Percentiles rank a stretch among this genome's conserved stretches.
These are phyloP conservation scores for Tolypocladium ovalisporum DNA, from an alignment of 2,329 filamentous ascomycete species.

Conservation along the genomic window DNA sequence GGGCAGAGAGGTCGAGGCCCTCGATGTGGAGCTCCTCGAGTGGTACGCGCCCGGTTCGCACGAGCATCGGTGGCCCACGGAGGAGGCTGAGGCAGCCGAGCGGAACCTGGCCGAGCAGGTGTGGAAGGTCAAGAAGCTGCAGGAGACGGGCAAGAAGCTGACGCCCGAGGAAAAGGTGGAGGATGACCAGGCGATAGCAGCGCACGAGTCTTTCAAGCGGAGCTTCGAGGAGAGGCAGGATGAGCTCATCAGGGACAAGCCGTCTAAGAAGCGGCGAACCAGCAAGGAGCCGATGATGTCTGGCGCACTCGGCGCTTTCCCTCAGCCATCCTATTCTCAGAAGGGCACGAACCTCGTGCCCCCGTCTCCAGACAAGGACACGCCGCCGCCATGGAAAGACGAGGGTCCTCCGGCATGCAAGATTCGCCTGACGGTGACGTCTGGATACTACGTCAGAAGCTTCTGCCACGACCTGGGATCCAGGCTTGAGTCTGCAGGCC, in stretches of 20 bases:
- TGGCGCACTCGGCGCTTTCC: constrained; percentile 41
- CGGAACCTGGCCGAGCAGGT: constrained; percentile 66
- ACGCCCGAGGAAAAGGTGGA: constrained; percentile 44
- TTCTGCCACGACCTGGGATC: constrained; percentile 85
- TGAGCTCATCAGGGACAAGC: constrained; percentile 41
- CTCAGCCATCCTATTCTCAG: constrained; percentile 26
- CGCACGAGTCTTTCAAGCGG: constrained; percentile 46
- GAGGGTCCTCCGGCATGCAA: constrained; percentile 65
- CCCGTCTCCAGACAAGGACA: constrained; percentile 31
- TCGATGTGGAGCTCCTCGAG: constrained; percentile 69
- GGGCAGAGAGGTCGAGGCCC: constrained; percentile 66
- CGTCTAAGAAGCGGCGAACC: constrained; percentile 20
- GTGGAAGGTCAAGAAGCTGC: constrained; percentile 49
- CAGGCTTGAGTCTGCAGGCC: constrained; percentile 67
- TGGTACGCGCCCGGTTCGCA: constrained; percentile 79
- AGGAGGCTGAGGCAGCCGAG: constrained; percentile 67
- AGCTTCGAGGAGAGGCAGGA: constrained; percentile 48
- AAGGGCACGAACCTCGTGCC: constrained; percentile 44
- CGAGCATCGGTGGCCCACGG: constrained; percentile 64
- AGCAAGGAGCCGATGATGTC: constrained; percentile 39
- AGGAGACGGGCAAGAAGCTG: constrained; percentile 36
- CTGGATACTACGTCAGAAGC: constrained; percentile 92
- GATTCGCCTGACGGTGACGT: constrained; percentile 85
- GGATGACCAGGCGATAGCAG: constrained; percentile 42
- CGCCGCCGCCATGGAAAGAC: constrained; percentile 45